Base-by-base conservation (phyloP, 257 asterid genomes). In the Penstemon newberryi region DNA sequence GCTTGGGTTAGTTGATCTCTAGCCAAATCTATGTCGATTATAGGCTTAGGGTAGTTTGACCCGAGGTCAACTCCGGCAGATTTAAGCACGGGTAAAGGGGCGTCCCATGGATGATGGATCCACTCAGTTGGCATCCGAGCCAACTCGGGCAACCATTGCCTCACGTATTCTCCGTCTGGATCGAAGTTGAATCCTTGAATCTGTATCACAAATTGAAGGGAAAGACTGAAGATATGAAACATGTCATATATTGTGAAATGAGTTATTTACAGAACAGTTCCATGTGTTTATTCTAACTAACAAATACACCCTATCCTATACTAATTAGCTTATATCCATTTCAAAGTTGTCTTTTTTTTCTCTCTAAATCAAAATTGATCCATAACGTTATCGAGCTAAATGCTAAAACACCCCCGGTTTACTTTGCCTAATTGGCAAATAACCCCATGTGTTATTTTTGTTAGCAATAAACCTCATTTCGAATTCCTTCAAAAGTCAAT, bases 41-140 rank as follows among this genome's bases (percentile, higher is more conserved):
- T 71, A 0, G 96, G 96, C 55, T 80, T 86, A 2, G 97, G 99
- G 59, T 94, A 94, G 82, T 90, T 94, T 13, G 77, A 62, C 11
- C 97, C 99, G 7, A 94, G 77, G 50, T 91, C 97, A 37, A 90
- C 87, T 3, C 99, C 99, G 0, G 96, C 86, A 5, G 92, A 85
- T 73, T 82, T 81, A 18, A 93, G 92, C 67, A 90, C 91, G 5
- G 69, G 33, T 0, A 41, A 71, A 75, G 99, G 96, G 67, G 96
- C 97, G 60, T 90, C 88, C 94, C 92, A 93, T 40, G 97, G 99
- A 63, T 93, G 97, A 73, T 93, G 97, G 73, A 93, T 90, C 98
- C 97, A 93, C 69, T 88, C 96, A 0, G 89, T 47, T 6, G 98
- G 97, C 90, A 93, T 70, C 55, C 91, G 81, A 4, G 97, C 91